These are phyloP conservation scores for Vigna radiata DNA, from an alignment of 306 rosid genomes.

Conservation along the genomic window DNA sequence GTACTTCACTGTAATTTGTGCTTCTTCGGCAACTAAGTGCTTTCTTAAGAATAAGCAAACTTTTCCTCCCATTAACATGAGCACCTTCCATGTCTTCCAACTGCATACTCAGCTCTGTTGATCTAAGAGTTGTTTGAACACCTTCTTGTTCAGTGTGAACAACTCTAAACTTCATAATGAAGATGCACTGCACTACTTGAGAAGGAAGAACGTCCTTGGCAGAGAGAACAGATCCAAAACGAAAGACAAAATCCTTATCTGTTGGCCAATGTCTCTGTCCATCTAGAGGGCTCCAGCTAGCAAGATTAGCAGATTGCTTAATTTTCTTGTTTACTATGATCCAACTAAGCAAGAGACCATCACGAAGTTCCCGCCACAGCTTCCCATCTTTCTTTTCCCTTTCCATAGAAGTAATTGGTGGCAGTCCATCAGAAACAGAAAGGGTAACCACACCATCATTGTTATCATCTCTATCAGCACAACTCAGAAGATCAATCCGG, in stretches of 20 bases:
- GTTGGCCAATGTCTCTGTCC: slow-evolving; percentile 98
- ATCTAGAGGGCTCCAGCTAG: slow-evolving; percentile 90
- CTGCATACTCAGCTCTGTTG: slow-evolving; percentile 90
- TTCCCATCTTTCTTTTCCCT: slow-evolving; percentile 86
- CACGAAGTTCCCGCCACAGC: slow-evolving; percentile 81
- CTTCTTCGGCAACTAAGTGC: slow-evolving; percentile 79
- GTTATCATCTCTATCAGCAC: slow-evolving; percentile 64
- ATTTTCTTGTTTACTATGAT: slow-evolving; percentile 75
- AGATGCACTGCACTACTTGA: slow-evolving; percentile 80
- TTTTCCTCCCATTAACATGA: slow-evolving; percentile 77
- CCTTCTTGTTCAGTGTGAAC: slow-evolving; percentile 67
- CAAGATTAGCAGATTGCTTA: slow-evolving; percentile 87
- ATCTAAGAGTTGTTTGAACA: slow-evolving; percentile 58
- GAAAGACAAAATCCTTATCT: slow-evolving; percentile 77
- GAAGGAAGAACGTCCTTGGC: slow-evolving; percentile 83
- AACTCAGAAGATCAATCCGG: slow-evolving; percentile 77
- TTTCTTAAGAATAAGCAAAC: slow-evolving; percentile 82
- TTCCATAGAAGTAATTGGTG: slow-evolving; percentile 72
- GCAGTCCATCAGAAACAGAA: slow-evolving; percentile 80
- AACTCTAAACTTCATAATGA: slow-evolving; percentile 82
- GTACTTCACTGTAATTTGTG: slow-evolving; percentile 72
- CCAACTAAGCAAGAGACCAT: slow-evolving; percentile 88
- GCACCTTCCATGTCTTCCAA: slow-evolving; percentile 90
- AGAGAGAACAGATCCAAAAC: slow-evolving; percentile 84
- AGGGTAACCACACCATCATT: slow-evolving; percentile 67